Evolutionary conservation across 129 eudicot species (phyloP).

Genomic region (Scalesia atractyloides): DNA sequence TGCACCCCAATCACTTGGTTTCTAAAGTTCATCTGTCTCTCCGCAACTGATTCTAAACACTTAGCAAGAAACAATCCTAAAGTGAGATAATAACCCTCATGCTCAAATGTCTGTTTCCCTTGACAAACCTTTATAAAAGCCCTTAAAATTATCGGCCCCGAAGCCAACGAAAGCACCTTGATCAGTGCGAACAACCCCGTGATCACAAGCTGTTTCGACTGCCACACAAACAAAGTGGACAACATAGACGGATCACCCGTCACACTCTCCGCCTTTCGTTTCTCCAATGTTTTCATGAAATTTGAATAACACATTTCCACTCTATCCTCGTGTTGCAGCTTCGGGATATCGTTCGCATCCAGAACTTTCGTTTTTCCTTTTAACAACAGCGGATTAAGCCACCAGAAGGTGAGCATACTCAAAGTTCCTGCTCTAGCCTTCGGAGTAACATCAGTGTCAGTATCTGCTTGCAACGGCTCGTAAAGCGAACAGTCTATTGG

Average conservation of each 20-base stretch:
- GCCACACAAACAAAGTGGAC: slow-evolving; percentile 50
- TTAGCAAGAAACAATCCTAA: slow-evolving; percentile 45
- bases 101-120: slow-evolving; percentile 42
- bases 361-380: slow-evolving; percentile 56
- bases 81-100: slow-evolving; percentile 55
- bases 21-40: slow-evolving; percentile 60
- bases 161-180: slow-evolving; percentile 51
- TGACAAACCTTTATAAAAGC: slow-evolving; percentile 58
- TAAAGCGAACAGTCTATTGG: slow-evolving; percentile 21
- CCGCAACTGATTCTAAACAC: slow-evolving; percentile 56
- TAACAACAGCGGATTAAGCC: slow-evolving; percentile 54
- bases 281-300: slow-evolving; percentile 42
- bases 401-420: slow-evolving; percentile 58
- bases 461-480: slow-evolving; percentile 34
- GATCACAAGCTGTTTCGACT: slow-evolving; percentile 40
- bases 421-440: slow-evolving; percentile 47
- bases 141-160: slow-evolving; percentile 59
- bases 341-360: slow-evolving; percentile 54
- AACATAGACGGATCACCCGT: slow-evolving; percentile 31
- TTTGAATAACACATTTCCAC: slow-evolving; percentile 40
- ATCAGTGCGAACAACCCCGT: slow-evolving; percentile 60
- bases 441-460: slow-evolving; percentile 44
- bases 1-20: slow-evolving; percentile 57
- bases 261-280: slow-evolving; percentile 21
- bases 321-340: slow-evolving; percentile 41